These are phyloP conservation scores for Capsicum chinense DNA, from an alignment of 257 asterid genomes.

Conservation along the genomic window DNA sequence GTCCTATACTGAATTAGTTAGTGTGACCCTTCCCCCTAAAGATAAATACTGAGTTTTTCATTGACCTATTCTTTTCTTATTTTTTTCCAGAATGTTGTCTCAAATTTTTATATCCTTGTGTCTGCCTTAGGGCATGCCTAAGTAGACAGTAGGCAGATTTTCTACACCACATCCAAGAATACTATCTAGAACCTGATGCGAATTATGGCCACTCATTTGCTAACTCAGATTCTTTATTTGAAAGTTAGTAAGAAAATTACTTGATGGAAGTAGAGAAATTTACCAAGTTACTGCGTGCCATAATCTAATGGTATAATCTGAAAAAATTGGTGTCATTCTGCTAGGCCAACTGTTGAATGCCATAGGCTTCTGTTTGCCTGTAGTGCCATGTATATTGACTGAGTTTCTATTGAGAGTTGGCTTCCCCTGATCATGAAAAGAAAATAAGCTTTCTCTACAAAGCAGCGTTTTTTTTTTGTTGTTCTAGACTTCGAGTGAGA, in stretches of 20 bases:
- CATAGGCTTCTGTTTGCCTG: background rate
- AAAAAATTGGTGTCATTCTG: background rate
- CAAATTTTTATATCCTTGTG: too few species aligned
- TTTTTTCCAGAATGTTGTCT: too few species aligned
- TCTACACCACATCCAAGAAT: too few species aligned
- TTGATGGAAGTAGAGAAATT: slow-evolving; percentile 17
- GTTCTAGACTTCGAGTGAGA: background rate
- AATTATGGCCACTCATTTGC: too few species aligned
- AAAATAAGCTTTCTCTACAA: background rate
- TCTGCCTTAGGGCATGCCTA: too few species aligned
- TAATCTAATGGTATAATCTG: slow-evolving; percentile 22
- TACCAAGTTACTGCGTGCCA: slow-evolving; percentile 12
- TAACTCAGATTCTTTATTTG: slow-evolving; percentile 1
- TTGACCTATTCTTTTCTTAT: too few species aligned
- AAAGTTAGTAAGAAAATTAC: slow-evolving; percentile 8
- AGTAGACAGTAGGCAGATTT: too few species aligned
- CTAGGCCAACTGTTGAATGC: slow-evolving; percentile 27
- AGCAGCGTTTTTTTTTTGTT: background rate
- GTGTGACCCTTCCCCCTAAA: too few species aligned
- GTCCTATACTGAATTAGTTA: too few species aligned
- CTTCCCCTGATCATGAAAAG: slow-evolving; percentile 15
- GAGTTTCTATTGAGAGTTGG: background rate
- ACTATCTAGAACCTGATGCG: too few species aligned
- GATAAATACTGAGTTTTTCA: too few species aligned
- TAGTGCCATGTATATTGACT: background rate